Evolutionary conservation across 306 rosid genomes (phyloP), one percentile per base, ranked within the genome.

Genomic region (Sesbania bispinosa): DNA sequence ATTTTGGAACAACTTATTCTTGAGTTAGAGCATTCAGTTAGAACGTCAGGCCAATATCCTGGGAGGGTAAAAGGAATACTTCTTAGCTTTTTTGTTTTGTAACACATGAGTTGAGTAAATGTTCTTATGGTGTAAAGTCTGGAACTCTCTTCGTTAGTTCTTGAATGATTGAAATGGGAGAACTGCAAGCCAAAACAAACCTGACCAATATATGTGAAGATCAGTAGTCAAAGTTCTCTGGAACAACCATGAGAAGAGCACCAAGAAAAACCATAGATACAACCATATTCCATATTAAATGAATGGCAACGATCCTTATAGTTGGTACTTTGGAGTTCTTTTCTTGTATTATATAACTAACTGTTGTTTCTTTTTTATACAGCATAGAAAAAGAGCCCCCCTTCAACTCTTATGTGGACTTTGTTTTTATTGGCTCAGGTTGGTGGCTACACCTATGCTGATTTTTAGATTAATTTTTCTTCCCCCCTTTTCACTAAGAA

Each of bases 391-490:
- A 89, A 76, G 99, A 95, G 50, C 88, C 93, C 70, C n/a, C 96
- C 99, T 79, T 95, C 99, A 55, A 89, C 99, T 65, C 97, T 83
- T 66, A 24, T 95, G 96, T 95, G 99, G 99, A 70, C 86, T 51
- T 83, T 95, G 82, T 95, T 91, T 82, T 83, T 95, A 53, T 79
- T 94, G 82, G 96, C 99, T 73, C 97, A 91, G 97, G 99, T 94
- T 79, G 45, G 83, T 71, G 60, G n/a, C 54, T 54, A 13, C 50
- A 30, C 18, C 58, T 71, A n/a, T n/a, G n/a, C n/a, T 57, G 39
- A 24, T 48, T 59, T 21, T 53, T 47, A 20, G 45, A 50, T 16
- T 11, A 14, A 15, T 61, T 69, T 54, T 4, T 30, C 3, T 4
- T 30, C 3, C 11, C 41, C n/a, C 11, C n/a, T 30, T 24, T 47